These are phyloP conservation scores for Kappamyces sp. DNA, from an alignment of 192 early-diverging fungal species.

Conservation along the genomic window DNA sequence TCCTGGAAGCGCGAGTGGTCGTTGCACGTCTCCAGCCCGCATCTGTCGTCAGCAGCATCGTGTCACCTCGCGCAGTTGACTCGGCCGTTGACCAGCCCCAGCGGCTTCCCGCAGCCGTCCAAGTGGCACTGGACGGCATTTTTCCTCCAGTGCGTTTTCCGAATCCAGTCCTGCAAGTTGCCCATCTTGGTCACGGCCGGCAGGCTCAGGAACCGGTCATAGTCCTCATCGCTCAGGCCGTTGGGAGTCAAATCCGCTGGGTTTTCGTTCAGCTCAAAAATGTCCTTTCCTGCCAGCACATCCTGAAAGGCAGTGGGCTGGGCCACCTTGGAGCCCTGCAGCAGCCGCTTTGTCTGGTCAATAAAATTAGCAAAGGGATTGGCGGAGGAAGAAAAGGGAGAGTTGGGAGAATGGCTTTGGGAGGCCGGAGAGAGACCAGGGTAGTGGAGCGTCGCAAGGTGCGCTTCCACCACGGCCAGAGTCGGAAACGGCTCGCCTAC, in stretches of 20 bases:
- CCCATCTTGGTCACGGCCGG: not conserved
- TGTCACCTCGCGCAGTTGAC: constrained; percentile 43
- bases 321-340: not conserved
- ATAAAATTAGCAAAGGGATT: constrained; percentile 9
- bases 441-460: not conserved
- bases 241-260: not conserved
- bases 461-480: not conserved
- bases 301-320: not conserved
- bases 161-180: not conserved
- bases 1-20: constrained; percentile 39
- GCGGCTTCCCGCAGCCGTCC: constrained; percentile 29
- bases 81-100: constrained; percentile 34
- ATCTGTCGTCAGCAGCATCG: constrained; percentile 15
- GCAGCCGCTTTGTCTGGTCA: constrained; percentile 4
- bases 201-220: constrained; percentile 5
- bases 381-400: not conserved
- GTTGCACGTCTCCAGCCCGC: constrained; percentile 44
- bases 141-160: constrained; percentile 1
- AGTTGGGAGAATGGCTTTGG: not conserved
- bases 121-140: constrained; percentile 14
- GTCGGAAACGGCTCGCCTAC: not conserved
- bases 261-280: constrained; percentile 6
- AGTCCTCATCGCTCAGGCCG: constrained; percentile 2
- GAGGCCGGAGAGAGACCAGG: not conserved
- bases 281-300: constrained; percentile 1